Evolutionary conservation across 345 rosid species (phyloP).

Genomic region (Gynandropsis gynandra): DNA sequence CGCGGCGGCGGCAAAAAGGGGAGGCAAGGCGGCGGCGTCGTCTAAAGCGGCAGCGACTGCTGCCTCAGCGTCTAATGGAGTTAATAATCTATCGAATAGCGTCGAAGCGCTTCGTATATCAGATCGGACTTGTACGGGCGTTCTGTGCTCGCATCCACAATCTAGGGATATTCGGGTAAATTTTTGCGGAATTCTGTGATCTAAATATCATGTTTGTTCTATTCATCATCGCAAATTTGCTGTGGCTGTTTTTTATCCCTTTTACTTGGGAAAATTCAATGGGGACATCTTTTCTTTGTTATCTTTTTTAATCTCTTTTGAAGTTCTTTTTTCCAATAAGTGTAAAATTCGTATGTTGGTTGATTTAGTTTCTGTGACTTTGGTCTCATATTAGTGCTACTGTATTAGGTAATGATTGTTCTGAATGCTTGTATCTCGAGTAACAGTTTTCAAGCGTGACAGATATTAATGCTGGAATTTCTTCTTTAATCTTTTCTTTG

Average conservation of each 20-base stretch:
- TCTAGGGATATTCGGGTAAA: constrained; percentile 95
- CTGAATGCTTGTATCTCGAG: neutral
- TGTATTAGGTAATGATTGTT: neutral
- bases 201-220: neutral
- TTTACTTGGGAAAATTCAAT: too few relatives aligned
- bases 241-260: too few relatives aligned
- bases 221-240: too few relatives aligned
- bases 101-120: constrained; percentile 58
- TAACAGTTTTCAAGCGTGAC: neutral
- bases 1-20: constrained; percentile 94
- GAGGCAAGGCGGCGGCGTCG: constrained; percentile 70
- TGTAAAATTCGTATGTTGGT: too few relatives aligned
- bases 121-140: constrained; percentile 98
- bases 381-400: too few relatives aligned
- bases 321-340: too few relatives aligned
- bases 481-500: constrained; percentile 17
- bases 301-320: too few relatives aligned
- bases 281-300: too few relatives aligned
- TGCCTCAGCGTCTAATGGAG: constrained; percentile 35
- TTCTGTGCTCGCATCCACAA: constrained; percentile 92
- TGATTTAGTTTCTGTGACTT: too few relatives aligned
- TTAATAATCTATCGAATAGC: constrained; percentile 44
- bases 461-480: neutral
- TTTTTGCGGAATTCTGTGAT: neutral
- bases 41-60: constrained; percentile 44